Conservation (phyloP, 1,284 basidiomycete species). For the Ustilago bromivora region DNA sequence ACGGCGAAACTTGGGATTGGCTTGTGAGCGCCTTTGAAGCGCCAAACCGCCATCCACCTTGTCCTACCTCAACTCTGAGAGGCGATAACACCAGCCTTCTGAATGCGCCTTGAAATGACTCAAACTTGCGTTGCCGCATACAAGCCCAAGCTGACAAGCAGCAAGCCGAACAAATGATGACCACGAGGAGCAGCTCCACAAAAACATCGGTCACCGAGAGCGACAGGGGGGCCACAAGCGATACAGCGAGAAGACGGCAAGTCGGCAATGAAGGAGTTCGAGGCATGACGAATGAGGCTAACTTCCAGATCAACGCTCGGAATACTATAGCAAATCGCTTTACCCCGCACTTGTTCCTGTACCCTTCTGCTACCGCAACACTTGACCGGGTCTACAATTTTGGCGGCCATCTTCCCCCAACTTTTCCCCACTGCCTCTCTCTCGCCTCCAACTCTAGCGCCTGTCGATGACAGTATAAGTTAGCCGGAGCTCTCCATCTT, state of each 20-base stretch:
- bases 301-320: too few relatives aligned
- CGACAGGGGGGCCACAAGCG: too few relatives aligned
- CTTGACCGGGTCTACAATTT: background rate
- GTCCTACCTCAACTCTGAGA: too few relatives aligned
- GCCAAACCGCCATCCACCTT: too few relatives aligned
- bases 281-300: background rate
- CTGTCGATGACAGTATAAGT: background rate
- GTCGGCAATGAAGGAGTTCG: background rate
- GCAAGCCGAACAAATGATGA: too few relatives aligned
- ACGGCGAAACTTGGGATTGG: constrained; percentile 13
- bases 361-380: background rate
- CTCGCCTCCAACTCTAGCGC: background rate
- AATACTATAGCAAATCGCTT: background rate
- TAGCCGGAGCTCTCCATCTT: background rate
- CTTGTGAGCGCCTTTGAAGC: background rate
- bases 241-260: background rate
- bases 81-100: too few relatives aligned
- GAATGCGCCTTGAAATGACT: too few relatives aligned
- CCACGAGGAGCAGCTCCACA: too few relatives aligned
- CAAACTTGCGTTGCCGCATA: too few relatives aligned
- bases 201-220: too few relatives aligned
- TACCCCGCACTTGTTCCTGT: background rate
- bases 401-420: background rate
- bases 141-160: too few relatives aligned
- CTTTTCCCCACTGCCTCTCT: background rate